phyloP scores from a whole-genome alignment of 805 yeast species.

The Yamadazyma tumulicola region DNA sequence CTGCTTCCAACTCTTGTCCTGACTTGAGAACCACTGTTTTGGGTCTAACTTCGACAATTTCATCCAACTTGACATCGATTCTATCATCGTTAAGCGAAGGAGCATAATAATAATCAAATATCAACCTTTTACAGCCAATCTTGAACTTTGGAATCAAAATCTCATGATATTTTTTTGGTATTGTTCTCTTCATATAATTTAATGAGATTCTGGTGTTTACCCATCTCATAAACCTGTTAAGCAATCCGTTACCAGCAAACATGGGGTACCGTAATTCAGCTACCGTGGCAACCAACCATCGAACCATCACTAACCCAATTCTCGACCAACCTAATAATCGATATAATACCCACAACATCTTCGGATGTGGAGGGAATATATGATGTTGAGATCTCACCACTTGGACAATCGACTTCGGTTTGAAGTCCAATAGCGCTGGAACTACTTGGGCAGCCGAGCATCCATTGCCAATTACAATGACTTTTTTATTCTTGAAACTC shows the following conservation, averaged over 20 bases:
- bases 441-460: constrained; percentile 42
- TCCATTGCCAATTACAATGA: constrained; percentile 40
- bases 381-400: constrained; percentile 34
- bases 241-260: constrained; percentile 26
- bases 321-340: constrained; percentile 21
- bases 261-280: constrained; percentile 37
- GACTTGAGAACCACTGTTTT: constrained; percentile 25
- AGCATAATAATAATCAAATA: constrained; percentile 35
- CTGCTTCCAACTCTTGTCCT: constrained; percentile 29
- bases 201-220: constrained; percentile 17
- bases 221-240: constrained; percentile 25
- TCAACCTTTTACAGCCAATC: constrained; percentile 40
- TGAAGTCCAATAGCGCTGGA: constrained; percentile 29
- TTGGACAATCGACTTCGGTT: constrained; percentile 27
- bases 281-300: constrained; percentile 23
- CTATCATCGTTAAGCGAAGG: constrained; percentile 31
- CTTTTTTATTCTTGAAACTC: constrained; percentile 30
- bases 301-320: constrained; percentile 24
- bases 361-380: constrained; percentile 37
- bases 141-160: constrained; percentile 34
- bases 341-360: constrained; percentile 18
- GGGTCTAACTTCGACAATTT: constrained; percentile 19
- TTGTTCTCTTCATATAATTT: constrained; percentile 23
- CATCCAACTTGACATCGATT: constrained; percentile 18
- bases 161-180: constrained; percentile 33